phyloP scores from a whole-genome alignment of 768 basidiomycete genomes.

The Zangia roseola region DNA sequence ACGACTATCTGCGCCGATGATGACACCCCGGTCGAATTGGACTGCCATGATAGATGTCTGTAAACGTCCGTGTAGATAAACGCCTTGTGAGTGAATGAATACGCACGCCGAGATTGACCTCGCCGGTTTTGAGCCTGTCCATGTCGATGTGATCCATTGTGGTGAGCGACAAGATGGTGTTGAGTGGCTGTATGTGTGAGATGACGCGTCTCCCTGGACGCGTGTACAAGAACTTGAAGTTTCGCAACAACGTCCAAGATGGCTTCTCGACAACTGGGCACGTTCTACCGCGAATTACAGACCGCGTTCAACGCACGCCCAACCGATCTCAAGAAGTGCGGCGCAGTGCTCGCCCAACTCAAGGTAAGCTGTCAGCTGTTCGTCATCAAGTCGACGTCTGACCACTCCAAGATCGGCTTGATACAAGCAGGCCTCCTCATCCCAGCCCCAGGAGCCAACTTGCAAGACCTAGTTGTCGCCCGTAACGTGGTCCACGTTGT shows the following conservation, averaged over 20 bases:
- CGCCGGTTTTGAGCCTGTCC: conserved; percentile 85
- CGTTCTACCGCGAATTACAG: conserved; percentile 65
- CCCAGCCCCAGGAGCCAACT: conserved; percentile 62
- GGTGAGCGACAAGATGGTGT: conserved; percentile 20
- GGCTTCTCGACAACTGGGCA: conserved; percentile 52
- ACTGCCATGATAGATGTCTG: conserved; percentile 99
- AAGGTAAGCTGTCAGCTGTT: conserved; percentile 49
- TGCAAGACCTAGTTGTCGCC: conserved; percentile 68
- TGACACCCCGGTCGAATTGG: conserved; percentile 91
- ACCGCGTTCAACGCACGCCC: conserved; percentile 64
- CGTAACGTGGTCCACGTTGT: conserved; percentile 49
- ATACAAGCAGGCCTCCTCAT: conserved; percentile 75
- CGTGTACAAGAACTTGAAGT: conserved; percentile 21
- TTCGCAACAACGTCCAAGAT: conserved; percentile 29
- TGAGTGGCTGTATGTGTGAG: conserved; percentile 25
- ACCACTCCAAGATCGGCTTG: conserved; percentile 58
- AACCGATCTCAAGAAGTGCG: conserved; percentile 67
- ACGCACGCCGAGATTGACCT: conserved; percentile 95
- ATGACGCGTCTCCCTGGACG: conserved; percentile 55
- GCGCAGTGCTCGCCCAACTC: conserved; percentile 61
- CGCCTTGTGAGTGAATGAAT: neutral
- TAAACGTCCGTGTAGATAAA: neutral
- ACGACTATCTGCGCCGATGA: conserved; percentile 95
- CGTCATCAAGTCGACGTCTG: neutral
- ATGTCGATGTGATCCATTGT: conserved; percentile 73